Percentiles rank a stretch among this genome's conserved stretches.
Evolutionary conservation across 306 rosid genomes (phyloP).

Genomic region (Aeschynomene evenia): DNA sequence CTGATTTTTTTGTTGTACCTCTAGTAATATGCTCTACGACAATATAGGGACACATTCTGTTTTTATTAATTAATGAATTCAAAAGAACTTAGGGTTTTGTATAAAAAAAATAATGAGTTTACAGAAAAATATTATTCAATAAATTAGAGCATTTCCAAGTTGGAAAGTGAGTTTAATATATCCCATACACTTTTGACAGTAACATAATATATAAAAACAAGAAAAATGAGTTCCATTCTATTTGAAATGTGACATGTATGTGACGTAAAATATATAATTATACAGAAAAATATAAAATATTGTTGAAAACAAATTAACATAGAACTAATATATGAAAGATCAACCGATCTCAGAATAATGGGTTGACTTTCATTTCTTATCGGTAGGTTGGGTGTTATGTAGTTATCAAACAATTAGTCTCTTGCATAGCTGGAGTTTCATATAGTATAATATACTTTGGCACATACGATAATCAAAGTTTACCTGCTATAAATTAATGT

Average conservation of each 20-base stretch:
- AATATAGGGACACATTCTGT: background rate
- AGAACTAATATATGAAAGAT: background rate
- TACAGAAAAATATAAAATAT: background rate
- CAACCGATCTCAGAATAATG: background rate
- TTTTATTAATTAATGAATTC: background rate
- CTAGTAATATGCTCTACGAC: too few relatives aligned
- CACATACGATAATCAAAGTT: background rate
- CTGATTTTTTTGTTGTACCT: too few relatives aligned
- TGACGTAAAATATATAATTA: background rate
- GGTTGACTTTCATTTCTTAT: background rate
- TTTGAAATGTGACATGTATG: background rate
- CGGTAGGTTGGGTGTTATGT: background rate
- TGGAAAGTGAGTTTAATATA: background rate
- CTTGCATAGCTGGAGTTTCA: background rate
- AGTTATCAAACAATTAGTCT: background rate
- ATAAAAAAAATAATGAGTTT: too few relatives aligned
- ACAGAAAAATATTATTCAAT: background rate
- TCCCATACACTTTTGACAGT: background rate
- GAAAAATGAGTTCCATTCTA: background rate
- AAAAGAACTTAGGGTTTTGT: background rate
- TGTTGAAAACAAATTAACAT: constrained; percentile 1
- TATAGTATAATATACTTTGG: background rate
- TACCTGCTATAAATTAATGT: background rate
- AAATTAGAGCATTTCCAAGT: background rate
- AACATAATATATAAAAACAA: background rate